These are phyloP conservation scores for Aureoboletus auriporus DNA, from an alignment of 768 basidiomycete genomes.

Conservation along the genomic window DNA sequence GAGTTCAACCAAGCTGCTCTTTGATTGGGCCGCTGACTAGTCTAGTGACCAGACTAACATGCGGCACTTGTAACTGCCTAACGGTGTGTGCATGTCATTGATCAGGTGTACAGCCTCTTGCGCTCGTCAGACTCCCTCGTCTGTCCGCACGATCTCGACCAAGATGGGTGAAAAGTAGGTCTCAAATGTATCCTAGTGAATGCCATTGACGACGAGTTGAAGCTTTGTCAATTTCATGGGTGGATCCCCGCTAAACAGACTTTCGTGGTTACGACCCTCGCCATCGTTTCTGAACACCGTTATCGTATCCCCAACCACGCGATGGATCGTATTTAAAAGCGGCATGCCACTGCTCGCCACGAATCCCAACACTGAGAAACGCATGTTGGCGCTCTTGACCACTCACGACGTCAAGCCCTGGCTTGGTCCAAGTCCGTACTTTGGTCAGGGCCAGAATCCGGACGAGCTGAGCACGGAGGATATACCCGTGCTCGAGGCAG, in stretches of 20 bases:
- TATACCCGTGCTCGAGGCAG: constrained; percentile 44
- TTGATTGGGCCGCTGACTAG: no score
- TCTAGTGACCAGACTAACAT: no score
- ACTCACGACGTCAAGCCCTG: constrained; percentile 61
- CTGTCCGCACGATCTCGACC: constrained; percentile 10
- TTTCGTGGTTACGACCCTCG: constrained; percentile 78
- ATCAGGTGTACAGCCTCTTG: constrained; percentile 5
- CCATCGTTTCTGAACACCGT: constrained; percentile 73
- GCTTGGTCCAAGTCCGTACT: constrained; percentile 65
- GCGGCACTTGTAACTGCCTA: no score
- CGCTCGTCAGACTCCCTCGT: neutral
- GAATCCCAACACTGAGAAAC: constrained; percentile 27
- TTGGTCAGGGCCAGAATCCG: constrained; percentile 60
- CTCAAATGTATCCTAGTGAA: neutral
- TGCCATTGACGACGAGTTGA: neutral
- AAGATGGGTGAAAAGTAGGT: constrained; percentile 32
- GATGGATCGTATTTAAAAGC: constrained; percentile 76
- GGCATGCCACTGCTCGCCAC: constrained; percentile 63
- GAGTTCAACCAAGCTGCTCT: no score
- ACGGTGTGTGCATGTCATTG: constrained; percentile 6
- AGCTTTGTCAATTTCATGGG: constrained; percentile 49
- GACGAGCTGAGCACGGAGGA: constrained; percentile 27
- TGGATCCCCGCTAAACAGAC: constrained; percentile 73
- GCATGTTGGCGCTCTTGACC: constrained; percentile 48
- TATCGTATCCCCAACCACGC: constrained; percentile 51